Base-by-base conservation (phyloP, 1,284 basidiomycete species). In the Rhizoctonia solani region DNA sequence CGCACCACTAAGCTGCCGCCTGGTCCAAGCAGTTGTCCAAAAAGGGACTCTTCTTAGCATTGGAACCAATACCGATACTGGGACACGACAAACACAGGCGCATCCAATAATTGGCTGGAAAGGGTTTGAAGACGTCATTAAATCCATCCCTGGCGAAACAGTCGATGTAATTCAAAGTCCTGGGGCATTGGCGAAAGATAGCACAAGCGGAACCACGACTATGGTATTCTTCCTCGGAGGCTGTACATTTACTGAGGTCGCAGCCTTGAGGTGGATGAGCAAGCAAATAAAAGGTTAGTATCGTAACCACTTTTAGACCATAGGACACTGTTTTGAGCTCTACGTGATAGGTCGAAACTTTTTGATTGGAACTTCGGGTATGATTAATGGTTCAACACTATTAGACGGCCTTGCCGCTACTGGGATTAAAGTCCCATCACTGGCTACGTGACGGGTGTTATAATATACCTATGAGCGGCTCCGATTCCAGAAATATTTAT, bases 171-270 rank as follows among this genome's bases (percentile, higher is more conserved):
- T 83, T 37, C 92, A 91, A 76, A 63, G 68, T 27, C 66, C 74
- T 72, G 61, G 75, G 72, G 61, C 61, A 4, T 42, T 52, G 4
- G 61, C 54, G 6, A 66, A 66, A 41, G 61, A 66, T 14, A 74
- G 75, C 6, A 69, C 75, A 70, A 78, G 84, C 3, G n/a, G n/a
- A n/a, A 87, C 85, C 2, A 97, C 90, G 2, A 98, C 94, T 1
- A 85, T 97, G 23, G 92, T 99, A 9, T 98, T 98, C 79, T 98
- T 98, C 85, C 79, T 99, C n/a, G 97, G 97, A 37, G 97, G 97
- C 2, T 95, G 95, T 76, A 99, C 97, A 4, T 97, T 92, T 74
- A 95, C 96, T 5, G 97, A 99, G 80, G 92, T 99, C 65, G 89
- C 95, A 21, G 95, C 96, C 8, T 76, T 99, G 72, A 82, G 97